Evolutionary conservation across 768 basidiomycete species (phyloP).

Genomic region (Suillus plorans): DNA sequence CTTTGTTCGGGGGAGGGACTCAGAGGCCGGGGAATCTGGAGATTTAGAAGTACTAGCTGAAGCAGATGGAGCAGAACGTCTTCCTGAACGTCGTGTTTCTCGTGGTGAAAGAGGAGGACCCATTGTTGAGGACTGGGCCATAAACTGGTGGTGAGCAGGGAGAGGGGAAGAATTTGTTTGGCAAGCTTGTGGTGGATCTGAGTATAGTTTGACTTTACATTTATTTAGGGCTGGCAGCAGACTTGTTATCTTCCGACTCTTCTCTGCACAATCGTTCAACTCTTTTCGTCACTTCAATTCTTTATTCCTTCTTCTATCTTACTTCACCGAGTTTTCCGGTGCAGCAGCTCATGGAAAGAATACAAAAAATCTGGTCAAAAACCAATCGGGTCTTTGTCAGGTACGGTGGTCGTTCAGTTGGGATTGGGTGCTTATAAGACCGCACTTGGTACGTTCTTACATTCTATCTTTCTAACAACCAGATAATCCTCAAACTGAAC

Average conservation of each 20-base stretch:
- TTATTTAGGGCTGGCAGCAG: constrained; percentile 39
- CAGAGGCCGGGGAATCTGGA: constrained; percentile 64
- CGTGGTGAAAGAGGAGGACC: constrained; percentile 76
- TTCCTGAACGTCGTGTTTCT: constrained; percentile 75
- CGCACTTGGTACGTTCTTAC: background rate
- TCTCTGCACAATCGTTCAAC: constrained; percentile 11
- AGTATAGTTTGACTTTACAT: constrained; percentile 16
- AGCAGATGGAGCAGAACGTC: constrained; percentile 66
- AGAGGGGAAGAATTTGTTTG: constrained; percentile 8
- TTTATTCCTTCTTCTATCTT: background rate
- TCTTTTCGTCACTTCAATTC: constrained; percentile 4
- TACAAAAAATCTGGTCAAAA: background rate
- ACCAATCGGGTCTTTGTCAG: background rate
- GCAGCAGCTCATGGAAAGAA: too few relatives aligned
- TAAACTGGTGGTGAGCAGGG: constrained; percentile 26
- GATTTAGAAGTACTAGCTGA: constrained; percentile 73
- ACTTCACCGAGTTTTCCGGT: background rate
- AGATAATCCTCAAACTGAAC: background rate
- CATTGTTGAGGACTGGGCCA: constrained; percentile 72
- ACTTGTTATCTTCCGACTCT: constrained; percentile 15
- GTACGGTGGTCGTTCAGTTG: background rate
- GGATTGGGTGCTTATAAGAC: background rate
- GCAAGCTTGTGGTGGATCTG: constrained; percentile 8
- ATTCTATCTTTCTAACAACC: background rate
- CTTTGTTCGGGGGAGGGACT: constrained; percentile 44